Base-by-base conservation (phyloP, 345 rosid species). In the Excoecaria cochinchinensis region DNA sequence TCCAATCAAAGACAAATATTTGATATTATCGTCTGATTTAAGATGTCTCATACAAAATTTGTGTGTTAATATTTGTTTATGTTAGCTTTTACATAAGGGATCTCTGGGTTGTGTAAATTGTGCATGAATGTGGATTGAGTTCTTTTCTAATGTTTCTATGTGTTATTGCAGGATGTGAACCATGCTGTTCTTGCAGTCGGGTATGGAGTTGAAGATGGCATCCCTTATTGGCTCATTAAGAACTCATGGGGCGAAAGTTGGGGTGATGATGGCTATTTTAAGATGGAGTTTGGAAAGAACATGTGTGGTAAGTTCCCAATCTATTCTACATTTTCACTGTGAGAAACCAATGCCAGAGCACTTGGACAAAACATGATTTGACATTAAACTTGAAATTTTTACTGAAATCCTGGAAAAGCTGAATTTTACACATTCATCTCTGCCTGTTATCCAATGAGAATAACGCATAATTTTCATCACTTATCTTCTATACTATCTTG, bases 111-210 rank as follows among this genome's bases (percentile, higher is more conserved):
- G 5, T 22, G 10, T 66, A 8, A 47, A 67, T 13, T 11, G 15
- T 53, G 55, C 22, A 38, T 13, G 1, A 47, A 44, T 46, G 19
- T 13, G 21, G 25, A 3, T 25, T 16, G 8, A n/a, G 1, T 63
- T 17, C 7, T 14, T 64, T 67, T 39, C 66, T 78, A 44, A 39
- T n/a, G 38, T 52, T 62, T 72, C 14, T 6, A 58, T 51, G 55
- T 69, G 70, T 60, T 80, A 62, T 62, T 74, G 77, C 84, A 92
- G 99, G 99, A 95, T 69, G 98, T 95, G 88, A 95, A 95, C 92
- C 99, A 95, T 53, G 94, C 99, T 2, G 99, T 95, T 77, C 79
- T 92, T 76, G 99, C 96, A 15, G 96, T 95, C 51, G 99, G 99
- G 17, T 92, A 90, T 74, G 99, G 99, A 80, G 85, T 92, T 8